These are phyloP conservation scores for Diaporthe sp. DNA, from an alignment of 2,329 filamentous ascomycete species.

Conservation along the genomic window DNA sequence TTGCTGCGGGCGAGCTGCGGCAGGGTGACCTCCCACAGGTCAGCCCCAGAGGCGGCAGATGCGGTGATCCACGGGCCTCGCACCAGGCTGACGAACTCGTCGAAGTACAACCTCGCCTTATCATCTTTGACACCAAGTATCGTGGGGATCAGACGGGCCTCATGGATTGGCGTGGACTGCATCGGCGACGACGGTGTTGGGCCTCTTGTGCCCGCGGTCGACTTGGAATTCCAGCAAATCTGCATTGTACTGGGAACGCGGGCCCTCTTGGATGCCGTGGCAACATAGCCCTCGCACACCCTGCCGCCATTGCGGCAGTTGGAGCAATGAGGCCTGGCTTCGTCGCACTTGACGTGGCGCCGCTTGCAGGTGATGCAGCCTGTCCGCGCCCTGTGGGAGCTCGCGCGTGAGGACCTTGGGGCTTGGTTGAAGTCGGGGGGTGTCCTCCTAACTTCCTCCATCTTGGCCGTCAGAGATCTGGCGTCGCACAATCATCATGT, in stretches of 20 bases:
- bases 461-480: neutral
- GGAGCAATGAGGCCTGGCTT: conserved; percentile 9
- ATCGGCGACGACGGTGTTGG: neutral
- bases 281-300: conserved; percentile 5
- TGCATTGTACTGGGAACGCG: conserved; percentile 3
- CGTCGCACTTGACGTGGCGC: conserved; percentile 14
- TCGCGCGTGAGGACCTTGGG: neutral
- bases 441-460: conserved; percentile 2
- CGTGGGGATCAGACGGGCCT: conserved; percentile 2
- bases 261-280: neutral
- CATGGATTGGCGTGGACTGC: neutral
- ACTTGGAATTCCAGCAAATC: conserved; percentile 5
- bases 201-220: neutral
- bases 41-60: conserved; percentile 1
- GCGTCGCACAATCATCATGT: neutral
- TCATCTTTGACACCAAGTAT: neutral
- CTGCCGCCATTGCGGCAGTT: neutral
- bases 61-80: conserved; percentile 13
- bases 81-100: conserved; percentile 16
- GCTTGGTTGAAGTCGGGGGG: neutral
- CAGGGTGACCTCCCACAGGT: conserved; percentile 16
- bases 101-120: neutral
- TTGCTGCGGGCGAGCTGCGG: conserved; percentile 20
- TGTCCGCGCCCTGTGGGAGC: conserved; percentile 17
- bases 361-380: conserved; percentile 24